Evolutionary conservation across 768 basidiomycete species (phyloP), one percentile per base, ranked within the genome.

Genomic region (Harrya chromipes): DNA sequence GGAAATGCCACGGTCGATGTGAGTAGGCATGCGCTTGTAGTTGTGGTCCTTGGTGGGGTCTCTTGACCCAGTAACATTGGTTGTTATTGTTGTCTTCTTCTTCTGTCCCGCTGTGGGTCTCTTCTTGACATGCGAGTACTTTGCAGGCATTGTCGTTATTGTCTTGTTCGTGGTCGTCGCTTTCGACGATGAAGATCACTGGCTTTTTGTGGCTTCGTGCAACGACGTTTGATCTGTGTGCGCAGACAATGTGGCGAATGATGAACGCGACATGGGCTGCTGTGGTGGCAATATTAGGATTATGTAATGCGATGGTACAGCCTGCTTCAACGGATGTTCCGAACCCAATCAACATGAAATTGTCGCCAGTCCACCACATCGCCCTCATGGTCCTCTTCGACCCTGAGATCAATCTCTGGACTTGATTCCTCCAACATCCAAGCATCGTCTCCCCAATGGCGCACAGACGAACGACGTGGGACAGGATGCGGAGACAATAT

Each of bases 71-170:
- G 65, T 43, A 70, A 56, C 13, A 39, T 65, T 66, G 38, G 68
- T 64, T 9, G 61, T 54, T 59, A 38, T 36, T 43, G 38, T 35
- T 39, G n/a, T 61, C 57, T 79, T 83, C 60, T 76, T 78, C 60
- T 75, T 70, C 13, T 74, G 62, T 14, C 79, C 74, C 7, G 74
- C 71, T 0, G 74, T 72, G 7, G 80, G 70, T 40, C 81, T 69
- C 62, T 84, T 85, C 72, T 84, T 85, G n/a, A 83, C 79, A 67
- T 86, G 84, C 21, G 84, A 85, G 67, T 85, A 85, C 60, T 85
- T 85, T 29, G 83, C 78, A 16, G 84, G 82, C 84, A 86, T 86
- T 4, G 47, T 62, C 26, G 48, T 45, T 8, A 17, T 27, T 6
- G 26, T 40, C 21, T n/a, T 49, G 11, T 19, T 83, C 23, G 47